A percentile compares a stretch with the other conserved stretches of the same genome.
Evolutionary conservation across 1,284 basidiomycete species (phyloP).

Genomic region (Afroboletus lepidellus): DNA sequence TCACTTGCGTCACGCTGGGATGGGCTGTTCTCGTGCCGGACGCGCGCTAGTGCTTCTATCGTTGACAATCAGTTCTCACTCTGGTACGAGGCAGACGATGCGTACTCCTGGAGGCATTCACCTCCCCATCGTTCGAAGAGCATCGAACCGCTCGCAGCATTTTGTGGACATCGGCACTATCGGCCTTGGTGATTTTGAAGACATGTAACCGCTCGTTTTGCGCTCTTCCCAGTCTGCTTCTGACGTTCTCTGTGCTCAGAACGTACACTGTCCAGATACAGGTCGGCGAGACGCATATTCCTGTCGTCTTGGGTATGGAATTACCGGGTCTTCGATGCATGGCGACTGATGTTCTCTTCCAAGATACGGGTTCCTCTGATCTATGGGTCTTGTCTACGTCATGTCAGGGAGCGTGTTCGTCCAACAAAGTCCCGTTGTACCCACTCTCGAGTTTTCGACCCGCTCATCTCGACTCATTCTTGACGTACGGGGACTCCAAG

Average conservation of each 20-base stretch:
- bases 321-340: neutral
- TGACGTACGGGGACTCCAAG: slow-evolving; percentile 55
- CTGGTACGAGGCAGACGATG: neutral
- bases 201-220: slow-evolving; percentile 41
- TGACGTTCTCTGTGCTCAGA: slow-evolving; percentile 28
- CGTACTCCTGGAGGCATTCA: slow-evolving; percentile 23
- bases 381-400: slow-evolving; percentile 54
- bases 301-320: slow-evolving; percentile 45
- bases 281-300: slow-evolving; percentile 40
- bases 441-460: slow-evolving; percentile 39
- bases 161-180: slow-evolving; percentile 22
- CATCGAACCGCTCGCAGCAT: slow-evolving; percentile 10
- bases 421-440: slow-evolving; percentile 36
- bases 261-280: slow-evolving; percentile 47
- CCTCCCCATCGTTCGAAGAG: slow-evolving; percentile 23
- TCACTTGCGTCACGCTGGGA: slow-evolving; percentile 1
- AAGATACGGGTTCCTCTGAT: slow-evolving; percentile 59
- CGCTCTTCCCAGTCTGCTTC: neutral
- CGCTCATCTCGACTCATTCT: slow-evolving; percentile 37
- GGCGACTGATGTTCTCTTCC: slow-evolving; percentile 4
- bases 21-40: slow-evolving; percentile 10
- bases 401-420: slow-evolving; percentile 37
- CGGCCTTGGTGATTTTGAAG: slow-evolving; percentile 41
- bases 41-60: slow-evolving; percentile 9
- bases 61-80: slow-evolving; percentile 5